Conservation (phyloP, 2,329 filamentous ascomycete species). For the Diaporthe citriasiana region DNA sequence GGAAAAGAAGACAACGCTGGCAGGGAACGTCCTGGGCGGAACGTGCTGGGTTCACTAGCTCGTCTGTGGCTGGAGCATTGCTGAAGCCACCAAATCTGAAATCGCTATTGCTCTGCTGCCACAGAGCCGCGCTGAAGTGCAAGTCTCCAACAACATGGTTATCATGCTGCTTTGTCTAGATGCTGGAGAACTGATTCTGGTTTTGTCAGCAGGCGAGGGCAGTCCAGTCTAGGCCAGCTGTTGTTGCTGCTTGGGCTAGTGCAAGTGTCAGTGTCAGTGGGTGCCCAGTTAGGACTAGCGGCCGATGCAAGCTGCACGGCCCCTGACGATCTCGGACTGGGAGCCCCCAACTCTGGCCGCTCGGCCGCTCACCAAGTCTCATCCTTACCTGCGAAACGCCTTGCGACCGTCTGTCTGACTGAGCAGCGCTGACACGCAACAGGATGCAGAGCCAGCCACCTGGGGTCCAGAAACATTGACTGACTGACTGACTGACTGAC, state of each 20-base stretch:
- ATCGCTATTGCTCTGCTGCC: background rate
- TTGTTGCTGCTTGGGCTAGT: background rate
- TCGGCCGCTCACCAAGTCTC: slow-evolving; percentile 23
- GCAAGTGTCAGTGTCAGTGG: background rate
- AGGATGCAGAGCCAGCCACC: background rate
- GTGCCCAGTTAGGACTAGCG: background rate
- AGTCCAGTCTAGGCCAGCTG: background rate
- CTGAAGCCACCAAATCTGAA: background rate
- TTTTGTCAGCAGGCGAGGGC: background rate
- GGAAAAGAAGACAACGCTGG: background rate
- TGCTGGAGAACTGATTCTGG: background rate
- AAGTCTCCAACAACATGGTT: background rate
- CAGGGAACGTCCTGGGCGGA: background rate
- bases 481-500: background rate
- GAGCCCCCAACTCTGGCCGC: slow-evolving; percentile 16
- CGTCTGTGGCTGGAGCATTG: background rate
- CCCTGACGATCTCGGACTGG: slow-evolving; percentile 20
- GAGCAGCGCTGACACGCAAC: background rate
- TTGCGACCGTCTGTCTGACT: slow-evolving; percentile 1
- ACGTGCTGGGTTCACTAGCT: background rate
- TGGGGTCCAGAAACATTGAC: background rate
- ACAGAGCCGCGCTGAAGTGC: too few species aligned
- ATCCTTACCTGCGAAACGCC: slow-evolving; percentile 15
- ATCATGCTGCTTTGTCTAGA: background rate
- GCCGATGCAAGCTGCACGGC: slow-evolving; percentile 20